Evolutionary conservation across 2,329 filamentous ascomycete species (phyloP).

Genomic region (Mycosphaerella arachidis): DNA sequence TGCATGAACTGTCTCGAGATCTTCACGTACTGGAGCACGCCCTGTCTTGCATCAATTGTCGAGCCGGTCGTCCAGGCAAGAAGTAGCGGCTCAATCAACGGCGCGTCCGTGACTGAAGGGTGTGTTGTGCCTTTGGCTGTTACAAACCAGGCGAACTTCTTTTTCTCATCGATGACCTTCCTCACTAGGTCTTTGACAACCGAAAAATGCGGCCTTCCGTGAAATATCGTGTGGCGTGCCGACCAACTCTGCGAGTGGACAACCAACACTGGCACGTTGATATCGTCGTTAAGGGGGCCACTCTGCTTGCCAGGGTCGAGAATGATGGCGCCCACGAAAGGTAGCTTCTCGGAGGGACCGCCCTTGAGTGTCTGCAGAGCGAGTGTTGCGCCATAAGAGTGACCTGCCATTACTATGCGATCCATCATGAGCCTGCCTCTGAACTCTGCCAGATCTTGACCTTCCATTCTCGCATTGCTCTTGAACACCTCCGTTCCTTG

Average conservation of each 20-base stretch:
- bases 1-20: slow-evolving; percentile 55
- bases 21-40: slow-evolving; percentile 57
- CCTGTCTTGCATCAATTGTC: slow-evolving; percentile 53
- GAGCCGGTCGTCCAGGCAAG: slow-evolving; percentile 60
- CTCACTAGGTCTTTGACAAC: slow-evolving; percentile 55
- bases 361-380: slow-evolving; percentile 57
- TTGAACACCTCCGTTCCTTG: slow-evolving; percentile 32
- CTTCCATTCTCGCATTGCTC: slow-evolving; percentile 49
- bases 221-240: slow-evolving; percentile 53
- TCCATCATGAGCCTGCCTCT: slow-evolving; percentile 51
- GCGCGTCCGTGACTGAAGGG: slow-evolving; percentile 63
- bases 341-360: slow-evolving; percentile 41
- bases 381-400: slow-evolving; percentile 63
- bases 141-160: slow-evolving; percentile 43
- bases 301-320: slow-evolving; percentile 64
- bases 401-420: slow-evolving; percentile 56
- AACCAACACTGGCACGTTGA: slow-evolving; percentile 56
- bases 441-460: slow-evolving; percentile 48
- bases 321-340: slow-evolving; percentile 55
- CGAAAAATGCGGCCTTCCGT: slow-evolving; percentile 60
- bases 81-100: slow-evolving; percentile 58
- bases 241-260: slow-evolving; percentile 65
- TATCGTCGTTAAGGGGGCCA: slow-evolving; percentile 57
- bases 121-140: slow-evolving; percentile 46
- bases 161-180: slow-evolving; percentile 40